Evolutionary conservation across 495 filamentous ascomycete genomes (phyloP), one percentile per base, ranked within the genome.

Genomic region (Penicillium steckii): DNA sequence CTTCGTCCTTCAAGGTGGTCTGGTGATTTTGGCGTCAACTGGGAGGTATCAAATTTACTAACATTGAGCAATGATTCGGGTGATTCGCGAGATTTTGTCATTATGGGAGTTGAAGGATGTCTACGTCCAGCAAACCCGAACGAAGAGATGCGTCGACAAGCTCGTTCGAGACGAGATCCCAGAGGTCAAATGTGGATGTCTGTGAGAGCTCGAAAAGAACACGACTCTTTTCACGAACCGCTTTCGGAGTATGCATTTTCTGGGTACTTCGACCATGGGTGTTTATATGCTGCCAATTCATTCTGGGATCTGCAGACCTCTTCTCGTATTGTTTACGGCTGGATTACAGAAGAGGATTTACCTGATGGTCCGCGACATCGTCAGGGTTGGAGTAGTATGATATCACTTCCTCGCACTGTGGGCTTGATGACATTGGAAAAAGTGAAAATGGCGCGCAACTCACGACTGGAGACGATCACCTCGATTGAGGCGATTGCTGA

Each of bases 1-100:
- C 57, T 76, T 33, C 57, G 68, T 10, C 65, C 68, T 37, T 79
- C 70, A 3, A 62, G 68, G 30, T 74, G 71, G 71, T 74, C 78
- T 0, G 77, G 78, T 3, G 69, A 74, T n/a, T 72, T 77, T 32
- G 79, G 75, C 0, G 77, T 74, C 44, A 85, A 84, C 60, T 84
- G 81, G 65, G 80, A 84, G 59, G 78, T 82, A n/a, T 67, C 67
- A 6, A 80, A 77, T 24, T 70, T 80, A 46, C 72, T 76, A 43
- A 73, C 73, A 0, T 60, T 84, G 15, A 44, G 55, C 5, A 59
- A 66, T 7, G 56, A 64, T n/a, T 71, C 69, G 3, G 65, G 67
- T 7, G 43, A 59, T 3, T 58, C 60, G 3, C 73, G 77, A 37
- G 74, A 75, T 43, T 80, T 79, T 32, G 57, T 75, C 19, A 69